Evolutionary conservation across 73 alveolate genomes (phyloP).

Genomic region (Breviolum minutum): DNA sequence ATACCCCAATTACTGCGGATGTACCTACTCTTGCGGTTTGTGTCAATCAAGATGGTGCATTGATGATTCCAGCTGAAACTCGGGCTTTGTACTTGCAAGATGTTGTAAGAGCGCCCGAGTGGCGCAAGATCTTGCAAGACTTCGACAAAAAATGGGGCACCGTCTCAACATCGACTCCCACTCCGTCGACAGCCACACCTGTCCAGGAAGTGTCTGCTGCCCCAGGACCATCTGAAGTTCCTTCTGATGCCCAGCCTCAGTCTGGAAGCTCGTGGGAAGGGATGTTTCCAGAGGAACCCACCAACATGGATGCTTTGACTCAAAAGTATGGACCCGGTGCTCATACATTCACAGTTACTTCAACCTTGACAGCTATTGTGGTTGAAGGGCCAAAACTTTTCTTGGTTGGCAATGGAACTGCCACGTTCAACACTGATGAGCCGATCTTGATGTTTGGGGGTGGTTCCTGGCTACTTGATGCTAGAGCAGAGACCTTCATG

Average conservation of each 20-base stretch:
- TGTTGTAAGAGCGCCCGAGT: background rate
- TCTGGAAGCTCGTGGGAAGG: background rate
- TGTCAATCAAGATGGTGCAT: background rate
- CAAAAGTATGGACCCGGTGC: background rate
- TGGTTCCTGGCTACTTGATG: background rate
- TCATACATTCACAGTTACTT: background rate
- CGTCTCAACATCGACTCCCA: background rate
- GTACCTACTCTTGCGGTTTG: background rate
- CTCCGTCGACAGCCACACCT: background rate
- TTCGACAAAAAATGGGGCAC: background rate
- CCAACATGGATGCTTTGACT: background rate
- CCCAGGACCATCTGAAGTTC: background rate
- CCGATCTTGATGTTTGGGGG: background rate
- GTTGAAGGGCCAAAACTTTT: background rate
- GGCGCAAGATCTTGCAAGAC: background rate
- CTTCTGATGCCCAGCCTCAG: background rate
- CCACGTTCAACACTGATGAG: background rate
- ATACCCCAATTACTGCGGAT: background rate
- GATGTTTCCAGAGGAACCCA: background rate
- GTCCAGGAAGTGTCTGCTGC: background rate
- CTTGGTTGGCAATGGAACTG: background rate
- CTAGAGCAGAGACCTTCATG: background rate
- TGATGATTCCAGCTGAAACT: background rate
- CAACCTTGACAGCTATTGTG: background rate
- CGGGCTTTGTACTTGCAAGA: background rate